Evolutionary conservation across 495 filamentous ascomycete species (phyloP), one percentile per base, ranked within the genome.

Genomic region (Hypoxylon rickii): DNA sequence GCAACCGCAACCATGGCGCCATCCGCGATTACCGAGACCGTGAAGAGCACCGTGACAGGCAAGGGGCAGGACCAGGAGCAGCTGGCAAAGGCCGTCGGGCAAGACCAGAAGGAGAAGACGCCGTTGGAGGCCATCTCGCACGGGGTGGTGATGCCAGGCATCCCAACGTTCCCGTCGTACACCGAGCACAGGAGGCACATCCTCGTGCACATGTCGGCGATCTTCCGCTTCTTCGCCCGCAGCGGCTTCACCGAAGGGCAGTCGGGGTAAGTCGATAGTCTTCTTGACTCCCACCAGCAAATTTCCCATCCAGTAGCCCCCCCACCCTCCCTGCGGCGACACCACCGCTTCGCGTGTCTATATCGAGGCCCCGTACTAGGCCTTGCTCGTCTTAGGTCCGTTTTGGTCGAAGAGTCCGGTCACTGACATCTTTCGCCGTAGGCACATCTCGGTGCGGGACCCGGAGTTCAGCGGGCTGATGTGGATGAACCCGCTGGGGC

Each of bases 241-340:
- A 71, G 72, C 47, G 81, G 82, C 20, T 86, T 80, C 67, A 83
- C 79, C n/a, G 84, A 88, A 67, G 84, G 86, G 20, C 80, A 85
- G 61, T 74, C 76, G 2, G 84, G 85, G 59, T 63, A 45, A 41
- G 59, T 38, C 18, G 17, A 16, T 11, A 34, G 29, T 12, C 19
- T 2, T 33, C 15, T 5, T 19, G 21, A 18, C 6, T 19, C 50
- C 29, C 12, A 21, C 24, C 0, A 18, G 13, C 26, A 16, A 37
- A 43, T n/a, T 26, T 19, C 15, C 0, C 31, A 37, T 26, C 22
- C 37, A 16, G 18, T 17, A 70, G 8, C 40, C 72, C 69, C 5
- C 24, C 24, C 10, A 29, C 24, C 24, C 10, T 4, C 24, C 24
- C 10, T 29, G 10, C 24, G 10, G 4, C 4, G 4, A 29, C 10